Base-by-base conservation (phyloP, 495 filamentous ascomycete species). In the Aspergillus steynii region DNA sequence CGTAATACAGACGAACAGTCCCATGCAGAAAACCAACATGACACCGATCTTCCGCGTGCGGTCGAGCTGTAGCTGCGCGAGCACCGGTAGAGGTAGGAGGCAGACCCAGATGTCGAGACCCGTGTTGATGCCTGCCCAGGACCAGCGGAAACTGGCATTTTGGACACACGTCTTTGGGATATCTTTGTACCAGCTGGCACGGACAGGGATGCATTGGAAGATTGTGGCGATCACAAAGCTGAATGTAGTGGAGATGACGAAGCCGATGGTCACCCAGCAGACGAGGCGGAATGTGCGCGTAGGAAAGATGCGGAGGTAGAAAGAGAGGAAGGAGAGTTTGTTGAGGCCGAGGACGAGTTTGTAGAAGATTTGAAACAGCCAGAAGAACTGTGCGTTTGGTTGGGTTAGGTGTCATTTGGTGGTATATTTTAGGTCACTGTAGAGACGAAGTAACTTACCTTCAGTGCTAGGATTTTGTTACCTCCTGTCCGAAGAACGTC, bases 151-250 rank as follows among this genome's bases (percentile, higher is more conserved):
- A 32, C 56, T 50, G 28, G 63, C 50, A 45, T 67, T 68, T 27
- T 61, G 31, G 52, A 68, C 50, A 37, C 68, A 68, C 53, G 56
- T 57, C 52, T 58, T 60, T 2, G 65, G 59, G 25, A 72, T 56
- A 0, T 61, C 49, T 14, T 71, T 69, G 15, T 71, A 14, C 77
- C 77, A 82, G 62, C 72, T 73, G 14, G 67, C 72, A 1, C 56
- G 47, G 46, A 82, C 64, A 0, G 79, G 79, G 2, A 61, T 65
- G 66, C 79, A 82, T 59, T 82, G 77, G 56, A 80, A 74, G 57
- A 75, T 72, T 20, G 74, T 80, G 26, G 62, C 70, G 29, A 79
- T 65, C 57, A 80, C 51, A 34, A 67, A 69, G 29, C 57, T 60
- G 26, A 65, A 47, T 32, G 62, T 61, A 25, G 64, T 61, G n/a